These are phyloP conservation scores for Kernera saxatilis DNA, from an alignment of 345 rosid species.

Conservation along the genomic window DNA sequence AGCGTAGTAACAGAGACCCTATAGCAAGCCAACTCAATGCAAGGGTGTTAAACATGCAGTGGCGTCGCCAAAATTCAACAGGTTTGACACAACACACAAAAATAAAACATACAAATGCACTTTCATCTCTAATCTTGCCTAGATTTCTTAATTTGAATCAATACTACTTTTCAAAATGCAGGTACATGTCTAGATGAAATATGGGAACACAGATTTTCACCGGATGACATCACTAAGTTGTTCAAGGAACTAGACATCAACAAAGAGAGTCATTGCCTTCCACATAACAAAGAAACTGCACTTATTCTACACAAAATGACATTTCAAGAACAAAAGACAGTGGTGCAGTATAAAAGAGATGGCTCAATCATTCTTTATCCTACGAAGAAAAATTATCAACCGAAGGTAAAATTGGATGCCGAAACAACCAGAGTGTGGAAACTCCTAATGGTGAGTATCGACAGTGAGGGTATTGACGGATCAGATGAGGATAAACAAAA, in stretches of 20 bases:
- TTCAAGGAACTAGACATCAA: conserved; percentile 45
- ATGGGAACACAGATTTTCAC: conserved; percentile 23
- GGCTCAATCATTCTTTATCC: conserved; percentile 48
- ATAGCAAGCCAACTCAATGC: conserved; percentile 11
- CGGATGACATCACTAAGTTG: conserved; percentile 37
- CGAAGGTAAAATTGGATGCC: conserved; percentile 67
- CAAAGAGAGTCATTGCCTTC: conserved; percentile 24
- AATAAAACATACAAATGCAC: background rate
- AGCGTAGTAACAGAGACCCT: conserved; percentile 42
- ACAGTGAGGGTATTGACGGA: conserved; percentile 64
- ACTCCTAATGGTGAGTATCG: conserved; percentile 52
- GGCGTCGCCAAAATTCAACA: conserved; percentile 25
- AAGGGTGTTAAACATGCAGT: background rate
- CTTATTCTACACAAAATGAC: conserved; percentile 38
- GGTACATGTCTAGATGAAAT: conserved; percentile 33
- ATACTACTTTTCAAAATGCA: conserved; percentile 26
- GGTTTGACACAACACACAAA: background rate
- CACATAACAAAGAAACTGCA: conserved; percentile 35
- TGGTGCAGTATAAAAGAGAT: conserved; percentile 44
- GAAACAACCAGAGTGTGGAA: conserved; percentile 78
- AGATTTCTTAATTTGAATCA: background rate
- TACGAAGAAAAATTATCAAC: conserved; percentile 36
- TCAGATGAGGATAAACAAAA: conserved; percentile 48
- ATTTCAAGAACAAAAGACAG: conserved; percentile 31
- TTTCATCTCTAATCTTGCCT: background rate